Evolutionary conservation across 163 green algal species (phyloP), one percentile per base, ranked within the genome.

Genomic region (Prototheca cutis): DNA sequence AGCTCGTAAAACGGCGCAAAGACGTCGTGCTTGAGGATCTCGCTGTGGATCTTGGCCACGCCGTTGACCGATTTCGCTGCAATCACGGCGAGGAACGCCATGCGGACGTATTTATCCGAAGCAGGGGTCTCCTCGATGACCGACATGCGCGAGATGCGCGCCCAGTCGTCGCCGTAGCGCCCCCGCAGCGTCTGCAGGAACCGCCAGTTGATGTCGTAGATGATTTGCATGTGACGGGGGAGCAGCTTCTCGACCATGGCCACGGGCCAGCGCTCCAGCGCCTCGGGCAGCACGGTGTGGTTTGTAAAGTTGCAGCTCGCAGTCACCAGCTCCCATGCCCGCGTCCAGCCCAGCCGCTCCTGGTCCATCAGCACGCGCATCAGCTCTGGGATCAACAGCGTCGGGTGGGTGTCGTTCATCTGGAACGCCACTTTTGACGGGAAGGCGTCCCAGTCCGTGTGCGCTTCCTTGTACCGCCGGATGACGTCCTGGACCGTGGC

Each of bases 391-490:
- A 95, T 87, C 39, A 72, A 39, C 25, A 77, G 40, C n/a, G 70
- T 96, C 58, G 92, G 92, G 78, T 99, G 92, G 10, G 92, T 99
- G 82, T 99, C 92, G 74, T 99, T 99, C 71, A 99, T 77, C 87
- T 99, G 92, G 79, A 99, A 92, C 23, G 75, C 79, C 13, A 90
- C 89, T 75, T 95, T 94, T 32, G 88, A 73, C 29, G 84, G 75
- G 56, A 95, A 84, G 48, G 77, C 32, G 4, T 89, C 75, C 64
- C 80, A 92, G 47, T 76, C 68, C 59, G 45, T 48, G 72, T 95
- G 86, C 2, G 59, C 59, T 40, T 94, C 85, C 58, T 87, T 87
- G 80, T 91, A 98, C 47, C 84, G 81, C 31, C 88, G 80, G 28
- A 99, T 67, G 10, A 95, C 86, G 72, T 99, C 92, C 84, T 95